phyloP scores from a whole-genome alignment of 768 basidiomycete species.

The Pisolithus albus region DNA sequence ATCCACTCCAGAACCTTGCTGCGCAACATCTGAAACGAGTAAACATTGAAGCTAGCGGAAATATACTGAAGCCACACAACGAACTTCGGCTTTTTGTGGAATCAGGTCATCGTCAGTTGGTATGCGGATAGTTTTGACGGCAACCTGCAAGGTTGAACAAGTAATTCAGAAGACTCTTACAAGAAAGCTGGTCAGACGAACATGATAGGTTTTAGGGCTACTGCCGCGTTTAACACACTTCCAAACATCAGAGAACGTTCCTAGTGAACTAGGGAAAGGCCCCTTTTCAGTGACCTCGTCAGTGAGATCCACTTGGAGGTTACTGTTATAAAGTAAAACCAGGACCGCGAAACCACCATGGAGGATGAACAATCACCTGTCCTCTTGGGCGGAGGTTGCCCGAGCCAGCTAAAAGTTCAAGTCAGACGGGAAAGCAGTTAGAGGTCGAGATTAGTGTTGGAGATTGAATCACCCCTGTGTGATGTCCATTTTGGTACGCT shows the following conservation, averaged over 20 bases:
- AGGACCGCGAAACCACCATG: neutral
- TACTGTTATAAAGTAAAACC: neutral
- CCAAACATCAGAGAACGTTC: slow-evolving; percentile 5
- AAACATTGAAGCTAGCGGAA: neutral
- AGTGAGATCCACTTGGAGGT: neutral
- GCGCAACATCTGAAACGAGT: slow-evolving; percentile 7
- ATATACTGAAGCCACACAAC: neutral
- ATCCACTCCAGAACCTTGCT: slow-evolving; percentile 21
- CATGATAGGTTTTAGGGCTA: neutral
- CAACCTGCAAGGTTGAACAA: neutral
- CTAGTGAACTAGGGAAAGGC: neutral
- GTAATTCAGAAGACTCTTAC: neutral
- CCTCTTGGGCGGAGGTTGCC: too few relatives aligned
- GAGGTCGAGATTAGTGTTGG: too few relatives aligned
- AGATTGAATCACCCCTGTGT: too few relatives aligned
- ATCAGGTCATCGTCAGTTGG: neutral
- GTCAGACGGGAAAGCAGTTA: too few relatives aligned
- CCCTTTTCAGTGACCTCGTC: neutral
- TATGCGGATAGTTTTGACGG: slow-evolving; percentile 5
- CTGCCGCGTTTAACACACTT: neutral
- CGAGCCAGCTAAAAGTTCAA: too few relatives aligned
- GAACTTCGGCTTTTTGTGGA: neutral
- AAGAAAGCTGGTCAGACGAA: neutral
- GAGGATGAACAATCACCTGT: neutral
- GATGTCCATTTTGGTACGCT: too few relatives aligned